phyloP scores from a whole-genome alignment of 176 grass and related monocot genomes.

The Coix lacrymajobi region DNA sequence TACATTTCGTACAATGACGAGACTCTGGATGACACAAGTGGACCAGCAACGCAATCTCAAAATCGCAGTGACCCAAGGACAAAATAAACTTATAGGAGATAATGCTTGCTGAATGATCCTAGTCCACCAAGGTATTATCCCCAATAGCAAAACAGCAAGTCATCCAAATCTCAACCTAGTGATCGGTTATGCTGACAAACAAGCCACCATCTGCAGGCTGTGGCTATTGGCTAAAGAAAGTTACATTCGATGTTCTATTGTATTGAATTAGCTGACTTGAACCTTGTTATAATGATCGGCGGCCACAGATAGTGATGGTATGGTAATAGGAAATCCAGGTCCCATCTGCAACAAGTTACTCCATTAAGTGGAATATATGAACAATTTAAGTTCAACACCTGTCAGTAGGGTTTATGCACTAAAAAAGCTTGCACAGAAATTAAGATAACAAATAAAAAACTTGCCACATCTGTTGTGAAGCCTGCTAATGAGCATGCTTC shows the following conservation, averaged over 20 bases:
- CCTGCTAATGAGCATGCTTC: not conserved
- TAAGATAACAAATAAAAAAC: not conserved
- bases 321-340: constrained; percentile 80
- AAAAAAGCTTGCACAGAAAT: not conserved
- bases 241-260: not conserved
- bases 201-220: not conserved
- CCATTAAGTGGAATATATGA: not conserved
- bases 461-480: not conserved
- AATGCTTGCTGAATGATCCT: constrained; percentile 2
- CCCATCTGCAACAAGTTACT: constrained; percentile 74
- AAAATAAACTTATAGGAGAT: not conserved
- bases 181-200: not conserved
- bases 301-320: constrained; percentile 74
- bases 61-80: not conserved
- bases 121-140: constrained; percentile 23
- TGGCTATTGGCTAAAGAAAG: not conserved
- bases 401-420: not conserved
- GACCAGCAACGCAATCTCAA: not conserved
- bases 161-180: not conserved
- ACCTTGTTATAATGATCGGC: constrained; percentile 81
- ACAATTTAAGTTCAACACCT: not conserved
- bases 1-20: constrained; percentile 28
- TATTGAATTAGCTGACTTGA: constrained; percentile 49
- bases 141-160: not conserved
- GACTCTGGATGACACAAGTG: not conserved